Base-by-base conservation (phyloP, 805 yeast species). In the Teunomyces stri region DNA sequence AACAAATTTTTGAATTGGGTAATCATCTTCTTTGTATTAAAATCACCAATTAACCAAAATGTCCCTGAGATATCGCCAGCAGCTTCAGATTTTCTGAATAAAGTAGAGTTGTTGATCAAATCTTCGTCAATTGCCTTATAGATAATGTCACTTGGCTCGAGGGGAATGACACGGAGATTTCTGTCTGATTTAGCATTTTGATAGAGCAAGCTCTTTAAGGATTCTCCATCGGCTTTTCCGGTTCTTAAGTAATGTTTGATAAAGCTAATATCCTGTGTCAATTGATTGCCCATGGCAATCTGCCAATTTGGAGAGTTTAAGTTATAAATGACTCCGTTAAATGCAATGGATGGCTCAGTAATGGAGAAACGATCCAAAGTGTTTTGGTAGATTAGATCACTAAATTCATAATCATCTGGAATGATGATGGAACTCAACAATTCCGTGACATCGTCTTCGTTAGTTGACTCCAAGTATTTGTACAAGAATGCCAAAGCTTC, bases 261-360 rank as follows among this genome's bases (percentile, higher is more conserved):
- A 5, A 55, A 46, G 2, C 56, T 45, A 16, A 72, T 72, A 65
- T 91, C 98, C 20, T 68, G 71, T 20, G 69, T 65, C 13, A 83
- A 53, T 53, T 84, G 87, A 31, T 65, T 72, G 3, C 80, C 74
- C 56, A 85, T 62, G 1, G 76, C 60, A 37, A 68, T 68, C 51
- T 82, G 81, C 86, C 89, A 85, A 3, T 74, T 69, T 1, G 74
- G 59, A 4, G 70, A 65, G 31, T 66, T 70, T 53, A 84, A 72
- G 3, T 74, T 75, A 49, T 72, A 66, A 13, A 87, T 75, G 5
- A 84, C 82, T 38, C 98, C 98, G 62, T 92, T 87, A 25, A 81
- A 79, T 43, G 89, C 74, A 3, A 89, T 67, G 0, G 78, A 62
- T 0, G 92, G 83, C 1, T 62, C 59, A 0, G 57, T 56, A 22